Percentiles rank a stretch among this genome's conserved stretches.
These are phyloP conservation scores for Blastobotrys robertii DNA, from an alignment of 805 yeast genomes.

Conservation along the genomic window DNA sequence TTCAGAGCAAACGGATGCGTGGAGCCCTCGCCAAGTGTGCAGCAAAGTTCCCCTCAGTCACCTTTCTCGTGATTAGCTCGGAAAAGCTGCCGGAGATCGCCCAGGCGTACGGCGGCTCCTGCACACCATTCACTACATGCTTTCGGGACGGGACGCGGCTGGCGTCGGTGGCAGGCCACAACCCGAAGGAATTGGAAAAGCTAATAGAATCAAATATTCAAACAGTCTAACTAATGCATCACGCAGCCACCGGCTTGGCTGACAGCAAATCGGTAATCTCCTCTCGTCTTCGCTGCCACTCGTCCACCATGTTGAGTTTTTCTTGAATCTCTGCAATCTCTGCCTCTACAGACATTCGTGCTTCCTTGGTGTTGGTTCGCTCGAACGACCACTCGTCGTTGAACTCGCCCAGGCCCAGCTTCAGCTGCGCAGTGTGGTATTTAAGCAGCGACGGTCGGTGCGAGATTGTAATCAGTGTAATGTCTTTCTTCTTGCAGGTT, in stretches of 20 bases:
- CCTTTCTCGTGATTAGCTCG: too few species aligned
- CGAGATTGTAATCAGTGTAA: slow-evolving; percentile 71
- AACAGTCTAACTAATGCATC: too few species aligned
- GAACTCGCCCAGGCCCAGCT: slow-evolving; percentile 47
- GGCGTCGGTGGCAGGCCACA: too few species aligned
- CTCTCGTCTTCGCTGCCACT: slow-evolving; percentile 49
- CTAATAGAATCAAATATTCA: too few species aligned
- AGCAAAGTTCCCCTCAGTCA: too few species aligned
- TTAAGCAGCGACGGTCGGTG: slow-evolving; percentile 78
- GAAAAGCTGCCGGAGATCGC: too few species aligned
- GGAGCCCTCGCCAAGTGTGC: too few species aligned
- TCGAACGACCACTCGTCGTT: slow-evolving; percentile 46
- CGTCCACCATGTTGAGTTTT: slow-evolving; percentile 49
- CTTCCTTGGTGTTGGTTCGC: slow-evolving; percentile 55
- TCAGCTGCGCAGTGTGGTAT: slow-evolving; percentile 70
- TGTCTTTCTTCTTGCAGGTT: slow-evolving; percentile 53
- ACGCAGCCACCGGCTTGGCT: slow-evolving; percentile 29
- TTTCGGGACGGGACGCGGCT: too few species aligned
- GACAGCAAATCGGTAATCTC: slow-evolving; percentile 40
- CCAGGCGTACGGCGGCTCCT: too few species aligned
- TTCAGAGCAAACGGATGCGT: too few species aligned
- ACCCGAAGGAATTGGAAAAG: too few species aligned
- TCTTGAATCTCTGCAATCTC: slow-evolving; percentile 61
- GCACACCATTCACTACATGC: too few species aligned
- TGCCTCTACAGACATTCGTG: slow-evolving; percentile 56